Conservation (phyloP, 176 grass and related monocot genomes). For the Guadua angustifolia region DNA sequence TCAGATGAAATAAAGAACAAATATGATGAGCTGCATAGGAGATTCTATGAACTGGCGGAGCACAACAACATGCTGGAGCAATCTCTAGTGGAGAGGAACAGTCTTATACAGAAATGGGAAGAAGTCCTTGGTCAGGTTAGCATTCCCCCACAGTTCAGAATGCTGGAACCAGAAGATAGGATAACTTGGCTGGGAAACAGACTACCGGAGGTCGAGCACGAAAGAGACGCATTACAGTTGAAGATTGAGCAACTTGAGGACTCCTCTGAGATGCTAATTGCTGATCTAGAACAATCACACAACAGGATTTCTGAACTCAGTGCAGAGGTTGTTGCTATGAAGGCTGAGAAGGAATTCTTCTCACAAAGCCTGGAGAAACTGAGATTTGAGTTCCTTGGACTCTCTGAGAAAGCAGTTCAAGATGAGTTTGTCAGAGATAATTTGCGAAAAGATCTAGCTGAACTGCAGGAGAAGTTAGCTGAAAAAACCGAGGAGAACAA, state of each 20-base stretch:
- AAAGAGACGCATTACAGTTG: constrained; percentile 75
- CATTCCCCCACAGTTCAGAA: constrained; percentile 66
- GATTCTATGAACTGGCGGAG: constrained; percentile 89
- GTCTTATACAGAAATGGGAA: constrained; percentile 90
- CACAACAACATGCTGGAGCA: constrained; percentile 98
- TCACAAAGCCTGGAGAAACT: constrained; percentile 78
- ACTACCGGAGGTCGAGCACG: constrained; percentile 68
- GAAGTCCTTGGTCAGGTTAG: constrained; percentile 72
- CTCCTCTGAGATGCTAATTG: constrained; percentile 88
- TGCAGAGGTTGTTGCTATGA: constrained; percentile 78
- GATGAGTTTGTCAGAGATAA: constrained; percentile 80
- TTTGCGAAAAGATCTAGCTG: constrained; percentile 70
- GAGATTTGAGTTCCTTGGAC: constrained; percentile 76
- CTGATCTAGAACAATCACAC: constrained; percentile 85
- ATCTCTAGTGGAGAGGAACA: constrained; percentile 88
- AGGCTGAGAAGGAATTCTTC: constrained; percentile 86
- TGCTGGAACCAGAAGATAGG: constrained; percentile 71
- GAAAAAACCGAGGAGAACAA: constrained; percentile 63
- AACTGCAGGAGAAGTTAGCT: constrained; percentile 70
- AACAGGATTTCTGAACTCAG: constrained; percentile 91
- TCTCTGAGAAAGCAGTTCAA: constrained; percentile 73
- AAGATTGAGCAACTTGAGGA: constrained; percentile 97
- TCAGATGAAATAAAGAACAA: constrained; percentile 71
- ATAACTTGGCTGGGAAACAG: constrained; percentile 72
- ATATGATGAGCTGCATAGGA: constrained; percentile 80